Percentiles rank a stretch among this genome's conserved stretches.
These are phyloP conservation scores for Pichia nanzhaoensis DNA, from an alignment of 805 yeast species.

Conservation along the genomic window DNA sequence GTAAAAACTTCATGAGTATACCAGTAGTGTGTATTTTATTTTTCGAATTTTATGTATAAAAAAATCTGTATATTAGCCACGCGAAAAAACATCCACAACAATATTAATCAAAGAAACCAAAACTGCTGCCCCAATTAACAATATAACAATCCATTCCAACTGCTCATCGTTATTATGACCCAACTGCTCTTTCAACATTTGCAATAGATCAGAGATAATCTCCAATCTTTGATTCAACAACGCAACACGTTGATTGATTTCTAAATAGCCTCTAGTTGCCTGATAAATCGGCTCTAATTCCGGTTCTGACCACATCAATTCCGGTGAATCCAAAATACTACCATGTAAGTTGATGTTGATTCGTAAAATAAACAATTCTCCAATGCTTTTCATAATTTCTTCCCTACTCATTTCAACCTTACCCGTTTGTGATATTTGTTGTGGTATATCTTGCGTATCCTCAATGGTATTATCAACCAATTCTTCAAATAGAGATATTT, in stretches of 20 bases:
- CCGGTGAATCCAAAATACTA: slow-evolving; percentile 91
- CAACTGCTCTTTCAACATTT: slow-evolving; percentile 94
- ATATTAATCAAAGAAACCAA: slow-evolving; percentile 81
- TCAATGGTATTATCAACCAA: slow-evolving; percentile 94
- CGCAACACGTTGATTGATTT: slow-evolving; percentile 89
- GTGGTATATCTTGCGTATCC: slow-evolving; percentile 95
- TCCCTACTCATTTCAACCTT: slow-evolving; percentile 91
- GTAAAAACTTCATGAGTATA: too few species aligned
- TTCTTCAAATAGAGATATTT: slow-evolving; percentile 92
- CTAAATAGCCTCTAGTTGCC: slow-evolving; percentile 92
- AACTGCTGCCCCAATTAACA: slow-evolving; percentile 87
- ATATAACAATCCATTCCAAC: slow-evolving; percentile 83
- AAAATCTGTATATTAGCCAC: slow-evolving; percentile 1
- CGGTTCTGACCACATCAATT: slow-evolving; percentile 98
- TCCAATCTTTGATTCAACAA: slow-evolving; percentile 86
- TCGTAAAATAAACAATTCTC: slow-evolving; percentile 84
- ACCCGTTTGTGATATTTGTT: slow-evolving; percentile 90
- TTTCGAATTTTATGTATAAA: too few species aligned
- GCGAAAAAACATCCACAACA: slow-evolving; percentile 33
- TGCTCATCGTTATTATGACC: slow-evolving; percentile 94
- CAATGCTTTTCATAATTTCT: slow-evolving; percentile 95
- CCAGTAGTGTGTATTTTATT: too few species aligned
- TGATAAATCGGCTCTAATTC: slow-evolving; percentile 96
- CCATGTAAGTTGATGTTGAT: slow-evolving; percentile 81
- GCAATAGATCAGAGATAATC: slow-evolving; percentile 86